Evolutionary conservation across 352 stramenopile genomes (phyloP), one percentile per base, ranked within the genome.

Genomic region (Blastocystis sp.): DNA sequence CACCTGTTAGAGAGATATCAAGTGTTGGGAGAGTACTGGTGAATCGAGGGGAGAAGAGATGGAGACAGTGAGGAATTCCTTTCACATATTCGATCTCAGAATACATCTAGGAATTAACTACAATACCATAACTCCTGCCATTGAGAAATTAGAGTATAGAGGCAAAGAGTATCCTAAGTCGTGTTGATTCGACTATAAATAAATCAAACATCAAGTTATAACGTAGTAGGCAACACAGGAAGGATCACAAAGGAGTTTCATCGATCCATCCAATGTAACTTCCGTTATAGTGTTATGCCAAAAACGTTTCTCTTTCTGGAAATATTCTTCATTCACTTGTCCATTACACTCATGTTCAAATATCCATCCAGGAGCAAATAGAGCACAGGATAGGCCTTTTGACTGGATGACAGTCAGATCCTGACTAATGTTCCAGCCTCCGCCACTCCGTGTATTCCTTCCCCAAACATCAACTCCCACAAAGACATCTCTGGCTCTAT

Each of bases 271-370:
- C 73, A 53, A n/a, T n/a, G 73, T 66, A 30, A 68, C 73, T 17
- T 35, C 53, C 33, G 54, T n/a, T 22, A 84, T 17, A 17, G 48
- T 64, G 11, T 19, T 0, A 51, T 84, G 15, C 73, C 73, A 84
- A 42, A 84, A 84, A 44, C 68, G 53, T 15, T n/a, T 27, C 51
- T 84, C 73, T 53, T 84, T 84, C 48, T 68, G 4, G 19, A 37
- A 35, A 42, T 84, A 84, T 13, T 13, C 73, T 0, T 53, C 24
- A 44, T 53, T 35, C 6, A 44, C 40, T 15, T 17, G 5, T 22
- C 73, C 57, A n/a, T 42, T 37, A 44, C 57, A 84, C n/a, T 84
- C 73, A 24, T 84, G 73, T 37, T 84, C 73, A 4, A 84, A 84
- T 0, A 84, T 64, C 73, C 73, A 84, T 19, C 73, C 73, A n/a